Percentiles rank a stretch among this genome's conserved stretches.
phyloP scores from a whole-genome alignment of 805 yeast species.

The Ogataea glucozyma region DNA sequence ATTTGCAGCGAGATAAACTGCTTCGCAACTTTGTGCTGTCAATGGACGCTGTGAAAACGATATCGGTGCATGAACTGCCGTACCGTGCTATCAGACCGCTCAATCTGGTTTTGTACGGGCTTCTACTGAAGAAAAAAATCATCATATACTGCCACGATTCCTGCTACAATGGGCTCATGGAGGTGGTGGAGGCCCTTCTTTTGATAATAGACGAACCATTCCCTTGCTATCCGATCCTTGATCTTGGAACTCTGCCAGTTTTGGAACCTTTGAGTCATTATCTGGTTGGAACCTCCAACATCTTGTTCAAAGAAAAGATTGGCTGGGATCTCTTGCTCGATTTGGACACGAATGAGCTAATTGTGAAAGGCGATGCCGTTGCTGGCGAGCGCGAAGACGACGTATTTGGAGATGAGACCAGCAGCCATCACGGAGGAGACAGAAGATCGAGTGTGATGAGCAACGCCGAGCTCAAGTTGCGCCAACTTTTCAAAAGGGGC shows the following conservation, averaged over 20 bases:
- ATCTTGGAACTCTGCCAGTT: slow-evolving; percentile 56
- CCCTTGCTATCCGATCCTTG: slow-evolving; percentile 51
- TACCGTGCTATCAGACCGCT: slow-evolving; percentile 30
- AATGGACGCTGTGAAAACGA: slow-evolving; percentile 11
- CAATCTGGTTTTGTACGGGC: slow-evolving; percentile 47
- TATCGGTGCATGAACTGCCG: slow-evolving; percentile 14
- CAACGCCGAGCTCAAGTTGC: slow-evolving; percentile 22
- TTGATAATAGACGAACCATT: slow-evolving; percentile 37
- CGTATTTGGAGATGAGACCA: slow-evolving; percentile 10
- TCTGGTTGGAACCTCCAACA: slow-evolving; percentile 69
- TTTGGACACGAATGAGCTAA: slow-evolving; percentile 51
- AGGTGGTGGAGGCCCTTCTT: slow-evolving; percentile 42
- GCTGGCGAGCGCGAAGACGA: slow-evolving; percentile 15
- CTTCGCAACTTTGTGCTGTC: slow-evolving; percentile 24
- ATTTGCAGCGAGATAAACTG: slow-evolving; percentile 31
- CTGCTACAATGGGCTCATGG: slow-evolving; percentile 48
- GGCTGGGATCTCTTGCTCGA: slow-evolving; percentile 64
- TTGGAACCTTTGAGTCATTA: slow-evolving; percentile 43
- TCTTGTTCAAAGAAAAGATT: slow-evolving; percentile 55
- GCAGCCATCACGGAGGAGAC: slow-evolving; percentile 9
- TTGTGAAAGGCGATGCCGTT: slow-evolving; percentile 17
- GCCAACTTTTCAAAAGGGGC: slow-evolving; percentile 23
- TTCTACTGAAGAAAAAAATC: slow-evolving; percentile 49
- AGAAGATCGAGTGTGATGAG: slow-evolving; percentile 16
- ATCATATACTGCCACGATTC: slow-evolving; percentile 41